These are phyloP conservation scores for Fomes fomentarius DNA, from an alignment of 1,284 basidiomycete species.

Conservation along the genomic window DNA sequence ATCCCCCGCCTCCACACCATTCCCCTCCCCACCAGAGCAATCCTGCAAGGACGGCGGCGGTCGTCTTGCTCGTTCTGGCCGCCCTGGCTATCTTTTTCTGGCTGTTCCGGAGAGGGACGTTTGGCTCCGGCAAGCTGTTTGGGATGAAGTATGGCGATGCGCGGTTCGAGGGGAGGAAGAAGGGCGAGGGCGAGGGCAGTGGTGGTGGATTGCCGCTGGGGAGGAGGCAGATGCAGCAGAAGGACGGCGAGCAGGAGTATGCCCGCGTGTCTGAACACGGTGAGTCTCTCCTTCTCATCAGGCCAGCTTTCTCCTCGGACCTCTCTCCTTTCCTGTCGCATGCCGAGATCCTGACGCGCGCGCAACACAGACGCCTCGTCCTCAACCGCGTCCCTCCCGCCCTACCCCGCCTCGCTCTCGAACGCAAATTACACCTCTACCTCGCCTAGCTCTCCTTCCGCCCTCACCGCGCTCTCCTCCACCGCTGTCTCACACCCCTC, in stretches of 20 bases:
- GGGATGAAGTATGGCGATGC: neutral
- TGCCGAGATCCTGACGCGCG: no score
- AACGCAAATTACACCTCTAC: neutral
- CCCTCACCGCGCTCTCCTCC: neutral
- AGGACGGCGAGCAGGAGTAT: neutral
- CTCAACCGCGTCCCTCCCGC: neutral
- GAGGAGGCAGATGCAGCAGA: neutral
- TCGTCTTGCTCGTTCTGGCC: no score
- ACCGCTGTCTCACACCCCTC: neutral
- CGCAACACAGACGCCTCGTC: neutral
- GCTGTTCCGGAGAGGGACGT: neutral
- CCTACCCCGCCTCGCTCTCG: neutral
- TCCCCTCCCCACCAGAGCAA: no score
- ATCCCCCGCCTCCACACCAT: no score
- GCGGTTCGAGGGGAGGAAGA: neutral
- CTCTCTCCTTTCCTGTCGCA: no score
- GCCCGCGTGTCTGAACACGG: neutral
- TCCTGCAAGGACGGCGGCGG: no score
- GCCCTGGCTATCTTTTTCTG: neutral
- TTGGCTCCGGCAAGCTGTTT: slow-evolving; percentile 1
- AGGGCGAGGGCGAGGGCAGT: neutral
- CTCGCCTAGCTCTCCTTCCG: neutral
- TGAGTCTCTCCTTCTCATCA: neutral
- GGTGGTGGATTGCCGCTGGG: neutral
- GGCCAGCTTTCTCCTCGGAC: no score